Evolutionary conservation across 1,284 basidiomycete species (phyloP), one percentile per base, ranked within the genome.

Genomic region (Boletellus sp.): DNA sequence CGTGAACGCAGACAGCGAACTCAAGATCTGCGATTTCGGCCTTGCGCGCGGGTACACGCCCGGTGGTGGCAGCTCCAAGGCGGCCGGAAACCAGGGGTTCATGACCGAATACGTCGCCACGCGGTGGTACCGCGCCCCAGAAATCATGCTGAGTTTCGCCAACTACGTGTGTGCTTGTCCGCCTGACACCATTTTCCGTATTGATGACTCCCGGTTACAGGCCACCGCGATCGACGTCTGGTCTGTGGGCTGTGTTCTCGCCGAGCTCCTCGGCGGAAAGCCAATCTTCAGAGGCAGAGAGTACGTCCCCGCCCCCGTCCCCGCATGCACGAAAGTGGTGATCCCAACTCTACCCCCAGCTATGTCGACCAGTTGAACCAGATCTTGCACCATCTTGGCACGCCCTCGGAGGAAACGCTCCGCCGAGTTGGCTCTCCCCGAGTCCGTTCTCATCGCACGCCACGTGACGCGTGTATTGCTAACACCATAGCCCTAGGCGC

Each of bases 41-140:
- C 82, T 99, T 39, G 96, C 97, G 3, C 79, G 97, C 63, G 97
- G 96, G 1, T 98, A 97, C 71, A 93, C 82, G 16, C 85, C 94
- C 49, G 91, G 87, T 4, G 82, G 83, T 47, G 78, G 85, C 48
- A 78, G 84, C 51, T 81, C 81, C 42, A 81, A 78, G 60, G 77
- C 79, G 0, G 81, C 83, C 13, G 88, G 86, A 35, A 92, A 92
- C 63, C 93, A 94, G 60, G 94, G 95, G 1, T 97, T 99, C 75
- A 99, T 99, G 97, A 99, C 97, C 0, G 97, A 99, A 73, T 97
- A 94, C 70, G 93, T 97, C 30, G 93, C 93, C n/a, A 97, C 94
- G 11, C 80, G 94, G 52, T 97, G 94, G 95, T 97, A 97, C 69
- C 80, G 94, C 47, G 94, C 94, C 18, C 95, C 95, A 0, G 94